A percentile compares a stretch with the other conserved stretches of the same genome.
These are phyloP conservation scores for Verticillium albo-atrum DNA, from an alignment of 2,329 filamentous ascomycete genomes.

Conservation along the genomic window DNA sequence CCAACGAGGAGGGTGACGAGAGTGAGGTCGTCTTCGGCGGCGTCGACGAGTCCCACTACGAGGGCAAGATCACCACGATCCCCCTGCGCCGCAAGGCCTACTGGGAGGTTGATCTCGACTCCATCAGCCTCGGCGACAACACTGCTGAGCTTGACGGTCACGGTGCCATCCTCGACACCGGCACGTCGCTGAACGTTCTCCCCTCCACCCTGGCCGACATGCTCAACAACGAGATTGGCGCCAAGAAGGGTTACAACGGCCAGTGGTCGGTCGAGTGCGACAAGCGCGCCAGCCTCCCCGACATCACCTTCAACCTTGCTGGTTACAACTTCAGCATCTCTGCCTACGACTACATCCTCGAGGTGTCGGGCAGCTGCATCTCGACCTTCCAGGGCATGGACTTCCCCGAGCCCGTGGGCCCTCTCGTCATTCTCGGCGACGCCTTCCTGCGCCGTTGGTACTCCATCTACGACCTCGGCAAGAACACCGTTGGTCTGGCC, in stretches of 20 bases:
- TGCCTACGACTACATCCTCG: slow-evolving; percentile 90
- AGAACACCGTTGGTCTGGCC: slow-evolving; percentile 83
- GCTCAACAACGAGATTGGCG: slow-evolving; percentile 94
- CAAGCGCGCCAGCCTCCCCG: slow-evolving; percentile 78
- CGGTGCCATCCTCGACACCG: slow-evolving; percentile 95
- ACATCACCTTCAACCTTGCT: slow-evolving; percentile 84
- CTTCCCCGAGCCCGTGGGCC: slow-evolving; percentile 80
- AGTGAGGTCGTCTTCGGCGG: slow-evolving; percentile 91
- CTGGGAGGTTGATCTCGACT: slow-evolving; percentile 97
- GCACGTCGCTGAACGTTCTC: slow-evolving; percentile 94
- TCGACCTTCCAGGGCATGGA: slow-evolving; percentile 98
- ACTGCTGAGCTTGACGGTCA: slow-evolving; percentile 89
- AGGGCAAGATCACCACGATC: slow-evolving; percentile 85
- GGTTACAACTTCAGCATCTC: slow-evolving; percentile 92
- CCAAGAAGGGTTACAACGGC: slow-evolving; percentile 95
- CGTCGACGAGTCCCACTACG: slow-evolving; percentile 73
- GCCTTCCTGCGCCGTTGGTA: slow-evolving; percentile 83
- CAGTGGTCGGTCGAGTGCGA: slow-evolving; percentile 93
- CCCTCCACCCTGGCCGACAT: slow-evolving; percentile 89
- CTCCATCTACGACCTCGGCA: slow-evolving; percentile 93
- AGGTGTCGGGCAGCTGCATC: slow-evolving; percentile 93
- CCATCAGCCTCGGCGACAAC: slow-evolving; percentile 83
- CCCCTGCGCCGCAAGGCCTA: slow-evolving; percentile 97
- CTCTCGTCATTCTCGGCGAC: slow-evolving; percentile 91
- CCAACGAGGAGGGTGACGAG: slow-evolving; percentile 61